Evolutionary conservation across 306 rosid species (phyloP), one percentile per base, ranked within the genome.

Genomic region (Ormosia semicastrata): DNA sequence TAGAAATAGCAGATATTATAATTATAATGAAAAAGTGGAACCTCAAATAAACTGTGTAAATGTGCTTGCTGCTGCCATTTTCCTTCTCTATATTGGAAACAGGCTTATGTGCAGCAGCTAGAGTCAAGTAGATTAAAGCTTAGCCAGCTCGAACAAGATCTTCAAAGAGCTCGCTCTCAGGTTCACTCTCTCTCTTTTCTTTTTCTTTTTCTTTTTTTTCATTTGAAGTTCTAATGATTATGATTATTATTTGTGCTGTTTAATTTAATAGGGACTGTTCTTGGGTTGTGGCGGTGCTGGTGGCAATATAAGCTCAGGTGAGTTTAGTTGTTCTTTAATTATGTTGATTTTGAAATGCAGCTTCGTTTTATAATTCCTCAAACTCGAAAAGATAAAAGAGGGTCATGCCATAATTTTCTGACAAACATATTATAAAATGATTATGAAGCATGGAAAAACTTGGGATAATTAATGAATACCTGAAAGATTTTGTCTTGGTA

Each of bases 51-150:
- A 54, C 2, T 57, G 49, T 56, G 62, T n/a, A 57, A 30, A 39
- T 69, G 9, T 58, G n/a, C n/a, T n/a, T n/a, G n/a, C n/a, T n/a
- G n/a, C n/a, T n/a, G n/a, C n/a, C n/a, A n/a, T n/a, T n/a, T 53
- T 59, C 3, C 41, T 33, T 85, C 14, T 17, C 50, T 7, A 52
- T 4, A 14, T 62, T 68, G 73, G 17, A 79, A 78, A 78, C 82
- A 95, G 98, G 98, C 98, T 75, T 95, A 95, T 81, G 95, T 95
- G 34, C 99, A 95, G 71, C 99, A 95, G 59, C 84, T 95, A 37
- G 99, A 95, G 71, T 60, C 92, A 24, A 95, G 99, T 87, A 87
- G 97, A 79, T 86, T 91, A 63, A 93, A 94, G 90, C 93, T 95
- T 29, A 69, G 90, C 9, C 97, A 90, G 86, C 87, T 95, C 8